Evolutionary conservation across 148 eudicot genomes (phyloP), one percentile per base, ranked within the genome.

Genomic region (Chenopodium quinoa): DNA sequence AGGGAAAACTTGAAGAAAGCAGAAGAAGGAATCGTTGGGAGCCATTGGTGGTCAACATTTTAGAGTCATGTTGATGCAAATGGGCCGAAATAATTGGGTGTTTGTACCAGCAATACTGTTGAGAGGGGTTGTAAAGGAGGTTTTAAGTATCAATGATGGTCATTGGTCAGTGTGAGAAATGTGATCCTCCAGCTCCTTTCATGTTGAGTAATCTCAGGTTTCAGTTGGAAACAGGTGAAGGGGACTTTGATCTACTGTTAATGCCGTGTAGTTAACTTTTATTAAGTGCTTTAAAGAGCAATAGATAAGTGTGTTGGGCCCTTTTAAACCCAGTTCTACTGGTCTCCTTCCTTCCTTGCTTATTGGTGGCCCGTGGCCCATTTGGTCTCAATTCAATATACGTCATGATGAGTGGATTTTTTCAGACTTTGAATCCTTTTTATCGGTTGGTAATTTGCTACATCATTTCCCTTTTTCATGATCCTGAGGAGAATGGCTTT

Each of bases 331-430:
- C 29, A 29, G 71, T 10, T 27, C 16, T 29, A 10, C 34, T 31
- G 71, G 71, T 67, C 63, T 58, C 34, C 71, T 12, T 34, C 25
- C 20, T n/a, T 71, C 48, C 74, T 71, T 22, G 25, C 74, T 71
- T 16, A 29, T 71, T 71, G 50, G n/a, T 71, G 47, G 25, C 11
- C 50, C 74, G 11, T 71, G 23, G 25, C 11, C 50, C 74, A 32
- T 71, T 71, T 71, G 74, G 69, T 25, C 29, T 8, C 29, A 64
- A 40, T 40, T 40, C 44, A 40, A 40, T 40, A 40, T 40, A 5
- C 6, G 44, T 40, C 71, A 67, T 14, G 37, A 67, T 3, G 32
- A 65, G 34, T 65, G 7, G 32, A 65, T 58, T 58, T 58, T 4
- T 19, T 1, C 2, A 5, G 63, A 13, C 63, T 19, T 58, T 67